These are phyloP conservation scores for Thielaviopsis euricoi DNA, from an alignment of 2,329 filamentous ascomycete genomes.

Conservation along the genomic window DNA sequence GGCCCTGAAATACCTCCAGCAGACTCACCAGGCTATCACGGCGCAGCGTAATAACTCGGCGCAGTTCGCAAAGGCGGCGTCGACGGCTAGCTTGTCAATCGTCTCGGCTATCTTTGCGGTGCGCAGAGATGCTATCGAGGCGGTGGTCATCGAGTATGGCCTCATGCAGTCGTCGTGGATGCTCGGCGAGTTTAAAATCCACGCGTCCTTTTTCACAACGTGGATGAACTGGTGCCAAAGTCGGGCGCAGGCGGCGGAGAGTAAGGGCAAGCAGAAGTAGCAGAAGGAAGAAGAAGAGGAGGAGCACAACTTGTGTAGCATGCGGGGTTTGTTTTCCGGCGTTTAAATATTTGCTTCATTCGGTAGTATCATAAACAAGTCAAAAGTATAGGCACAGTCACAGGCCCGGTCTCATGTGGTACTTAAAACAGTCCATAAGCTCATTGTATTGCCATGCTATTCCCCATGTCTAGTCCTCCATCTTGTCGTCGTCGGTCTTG, in stretches of 20 bases:
- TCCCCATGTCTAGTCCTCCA: slow-evolving; percentile 56
- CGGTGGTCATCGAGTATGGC: slow-evolving; percentile 47
- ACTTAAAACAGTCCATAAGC: background rate
- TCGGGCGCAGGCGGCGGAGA: slow-evolving; percentile 18
- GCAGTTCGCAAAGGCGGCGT: slow-evolving; percentile 58
- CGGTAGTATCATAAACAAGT: no score
- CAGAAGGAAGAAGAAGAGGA: no score
- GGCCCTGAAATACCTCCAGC: slow-evolving; percentile 30
- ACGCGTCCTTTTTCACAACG: slow-evolving; percentile 50
- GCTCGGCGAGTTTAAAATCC: slow-evolving; percentile 40
- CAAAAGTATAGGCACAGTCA: no score
- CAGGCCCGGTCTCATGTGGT: no score
- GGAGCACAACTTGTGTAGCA: no score
- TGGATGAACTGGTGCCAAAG: slow-evolving; percentile 59
- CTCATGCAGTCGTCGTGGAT: slow-evolving; percentile 42
- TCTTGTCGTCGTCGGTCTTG: slow-evolving; percentile 55
- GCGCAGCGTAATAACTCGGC: slow-evolving; percentile 46
- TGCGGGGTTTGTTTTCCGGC: background rate
- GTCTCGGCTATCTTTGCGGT: slow-evolving; percentile 42
- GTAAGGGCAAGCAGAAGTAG: slow-evolving; percentile 2
- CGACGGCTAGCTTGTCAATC: slow-evolving; percentile 52
- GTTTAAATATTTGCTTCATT: background rate
- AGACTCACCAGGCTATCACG: slow-evolving; percentile 52
- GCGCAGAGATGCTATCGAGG: slow-evolving; percentile 34
- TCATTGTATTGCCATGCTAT: background rate